Percentiles rank a stretch among this genome's conserved stretches.
Conservation (phyloP, 768 basidiomycete species). For the Lentinula raphanica region DNA sequence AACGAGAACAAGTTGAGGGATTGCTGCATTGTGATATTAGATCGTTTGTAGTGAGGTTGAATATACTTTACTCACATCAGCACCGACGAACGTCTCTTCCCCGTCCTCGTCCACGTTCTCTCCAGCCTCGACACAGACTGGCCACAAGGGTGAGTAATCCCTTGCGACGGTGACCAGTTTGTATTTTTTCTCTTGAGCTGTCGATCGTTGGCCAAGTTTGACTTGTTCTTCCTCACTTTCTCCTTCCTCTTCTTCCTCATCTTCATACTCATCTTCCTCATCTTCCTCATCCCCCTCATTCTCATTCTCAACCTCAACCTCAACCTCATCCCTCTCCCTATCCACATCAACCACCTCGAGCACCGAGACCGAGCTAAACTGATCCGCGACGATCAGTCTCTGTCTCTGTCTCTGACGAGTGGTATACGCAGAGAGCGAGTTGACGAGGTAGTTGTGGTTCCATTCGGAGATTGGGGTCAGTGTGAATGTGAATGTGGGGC, state of each 20-base stretch:
- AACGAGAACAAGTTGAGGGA: slow-evolving; percentile 67
- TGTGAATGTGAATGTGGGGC: slow-evolving; percentile 21
- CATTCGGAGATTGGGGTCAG: slow-evolving; percentile 48
- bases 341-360: slow-evolving; percentile 37
- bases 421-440: slow-evolving; percentile 54
- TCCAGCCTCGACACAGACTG: slow-evolving; percentile 57
- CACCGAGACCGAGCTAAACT: slow-evolving; percentile 72
- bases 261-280: too few species aligned
- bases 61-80: slow-evolving; percentile 80
- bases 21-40: too few species aligned
- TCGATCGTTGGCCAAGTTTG: too few species aligned
- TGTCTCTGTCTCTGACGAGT: too few species aligned
- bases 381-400: slow-evolving; percentile 72
- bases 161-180: slow-evolving; percentile 54
- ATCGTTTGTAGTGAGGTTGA: too few species aligned
- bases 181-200: too few species aligned
- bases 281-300: too few species aligned
- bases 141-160: slow-evolving; percentile 75
- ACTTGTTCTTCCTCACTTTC: too few species aligned
- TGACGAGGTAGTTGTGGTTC: slow-evolving; percentile 81
- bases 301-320: too few species aligned
- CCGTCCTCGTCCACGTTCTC: too few species aligned
- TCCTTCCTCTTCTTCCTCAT: too few species aligned
- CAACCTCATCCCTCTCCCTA: too few species aligned
- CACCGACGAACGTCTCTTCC: slow-evolving; percentile 56